Conservation (phyloP, 345 rosid genomes). For the Tarenaya hassleriana region DNA sequence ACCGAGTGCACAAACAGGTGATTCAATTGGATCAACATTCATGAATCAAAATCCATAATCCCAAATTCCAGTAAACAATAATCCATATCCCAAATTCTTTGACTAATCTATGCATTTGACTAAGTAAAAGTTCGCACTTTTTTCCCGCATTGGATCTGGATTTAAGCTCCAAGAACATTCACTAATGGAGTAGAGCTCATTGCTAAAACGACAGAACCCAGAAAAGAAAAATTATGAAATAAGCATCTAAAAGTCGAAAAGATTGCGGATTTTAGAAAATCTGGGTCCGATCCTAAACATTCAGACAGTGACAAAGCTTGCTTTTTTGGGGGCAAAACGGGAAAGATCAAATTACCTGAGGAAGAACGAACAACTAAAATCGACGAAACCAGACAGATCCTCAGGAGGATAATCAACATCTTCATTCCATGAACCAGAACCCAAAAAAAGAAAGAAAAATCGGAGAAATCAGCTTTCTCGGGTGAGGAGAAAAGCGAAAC, state of each 20-base stretch:
- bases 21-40: constrained; percentile 27
- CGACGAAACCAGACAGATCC: constrained; percentile 31
- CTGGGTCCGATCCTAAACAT: constrained; percentile 8
- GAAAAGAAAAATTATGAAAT: background rate
- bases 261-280: constrained; percentile 3
- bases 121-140: background rate
- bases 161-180: too few relatives aligned
- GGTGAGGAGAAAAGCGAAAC: constrained; percentile 20
- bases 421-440: constrained; percentile 66
- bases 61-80: constrained; percentile 22
- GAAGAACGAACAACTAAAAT: constrained; percentile 40
- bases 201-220: too few relatives aligned
- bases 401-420: constrained; percentile 34
- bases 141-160: too few relatives aligned
- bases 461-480: constrained; percentile 39
- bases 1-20: too few relatives aligned
- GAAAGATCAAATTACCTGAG: constrained; percentile 37
- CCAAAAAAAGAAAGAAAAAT: too few relatives aligned
- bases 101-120: background rate
- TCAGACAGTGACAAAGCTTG: background rate
- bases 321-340: background rate
- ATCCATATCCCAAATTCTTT: background rate
- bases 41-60: too few relatives aligned
- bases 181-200: too few relatives aligned
- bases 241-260: background rate